These are phyloP conservation scores for Eucalyptus regnans DNA, from an alignment of 345 rosid genomes.

Conservation along the genomic window DNA sequence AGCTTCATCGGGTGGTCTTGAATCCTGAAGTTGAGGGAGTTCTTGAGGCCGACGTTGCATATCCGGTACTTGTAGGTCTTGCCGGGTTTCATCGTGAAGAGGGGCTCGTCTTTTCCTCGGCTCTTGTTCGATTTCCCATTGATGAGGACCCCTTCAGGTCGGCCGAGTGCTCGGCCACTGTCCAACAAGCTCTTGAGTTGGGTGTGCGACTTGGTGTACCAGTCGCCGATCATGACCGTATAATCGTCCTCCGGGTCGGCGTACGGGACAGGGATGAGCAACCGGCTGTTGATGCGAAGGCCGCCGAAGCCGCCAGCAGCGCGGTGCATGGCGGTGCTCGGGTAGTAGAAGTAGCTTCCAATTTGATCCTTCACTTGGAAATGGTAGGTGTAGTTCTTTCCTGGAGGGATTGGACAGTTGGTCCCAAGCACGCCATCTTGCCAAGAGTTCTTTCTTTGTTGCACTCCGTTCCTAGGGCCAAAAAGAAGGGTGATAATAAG, in stretches of 20 bases:
- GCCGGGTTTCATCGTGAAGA: constrained; percentile 16
- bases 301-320: constrained; percentile 17
- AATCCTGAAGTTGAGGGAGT: constrained; percentile 15
- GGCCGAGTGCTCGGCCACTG: constrained; percentile 5
- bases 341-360: constrained; percentile 17
- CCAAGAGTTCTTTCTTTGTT: constrained; percentile 22
- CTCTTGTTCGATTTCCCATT: constrained; percentile 4
- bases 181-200: constrained; percentile 6
- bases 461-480: constrained; percentile 8
- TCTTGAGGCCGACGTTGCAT: constrained; percentile 15
- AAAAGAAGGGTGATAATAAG: neutral
- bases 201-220: constrained; percentile 7
- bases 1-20: constrained; percentile 15
- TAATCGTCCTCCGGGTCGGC: constrained; percentile 18
- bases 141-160: constrained; percentile 15
- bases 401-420: constrained; percentile 12
- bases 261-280: constrained; percentile 17
- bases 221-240: constrained; percentile 13
- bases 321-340: constrained; percentile 1
- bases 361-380: constrained; percentile 27
- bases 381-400: constrained; percentile 16
- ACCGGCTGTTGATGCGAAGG: constrained; percentile 15
- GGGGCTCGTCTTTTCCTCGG: constrained; percentile 2
- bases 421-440: constrained; percentile 16
- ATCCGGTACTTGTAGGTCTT: constrained; percentile 20